phyloP scores from a whole-genome alignment of 2,329 filamentous ascomycete genomes.

The Trichoderma arundinaceum region DNA sequence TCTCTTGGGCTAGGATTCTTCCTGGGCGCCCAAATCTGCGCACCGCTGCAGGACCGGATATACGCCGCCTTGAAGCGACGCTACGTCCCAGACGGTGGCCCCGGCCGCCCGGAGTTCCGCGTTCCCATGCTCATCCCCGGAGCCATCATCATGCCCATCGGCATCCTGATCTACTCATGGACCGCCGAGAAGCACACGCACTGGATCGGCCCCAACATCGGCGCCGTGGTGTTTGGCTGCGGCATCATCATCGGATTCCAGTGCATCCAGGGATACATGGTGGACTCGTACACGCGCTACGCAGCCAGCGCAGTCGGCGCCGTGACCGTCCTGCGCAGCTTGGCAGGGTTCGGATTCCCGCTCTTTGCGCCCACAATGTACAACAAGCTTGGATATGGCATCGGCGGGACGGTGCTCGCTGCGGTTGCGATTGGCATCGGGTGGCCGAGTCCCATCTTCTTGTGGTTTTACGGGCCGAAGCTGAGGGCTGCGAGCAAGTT shows the following conservation, averaged over 20 bases:
- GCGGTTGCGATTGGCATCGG: slow-evolving; percentile 48
- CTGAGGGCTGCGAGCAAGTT: slow-evolving; percentile 44
- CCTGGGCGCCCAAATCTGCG: slow-evolving; percentile 46
- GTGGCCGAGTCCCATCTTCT: slow-evolving; percentile 50
- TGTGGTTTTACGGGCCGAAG: slow-evolving; percentile 53
- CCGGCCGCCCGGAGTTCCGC: slow-evolving; percentile 51
- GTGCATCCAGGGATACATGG: slow-evolving; percentile 54
- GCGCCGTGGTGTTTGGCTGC: slow-evolving; percentile 47
- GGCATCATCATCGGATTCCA: slow-evolving; percentile 51
- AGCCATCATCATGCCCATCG: slow-evolving; percentile 49
- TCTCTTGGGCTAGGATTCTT: slow-evolving; percentile 41
- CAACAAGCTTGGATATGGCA: slow-evolving; percentile 48
- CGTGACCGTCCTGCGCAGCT: slow-evolving; percentile 51
- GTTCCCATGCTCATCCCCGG: slow-evolving; percentile 51
- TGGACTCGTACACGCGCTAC: slow-evolving; percentile 54
- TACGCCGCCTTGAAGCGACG: slow-evolving; percentile 52
- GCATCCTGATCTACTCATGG: slow-evolving; percentile 55
- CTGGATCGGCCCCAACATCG: slow-evolving; percentile 55
- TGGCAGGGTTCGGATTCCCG: slow-evolving; percentile 59
- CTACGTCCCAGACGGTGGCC: slow-evolving; percentile 43
- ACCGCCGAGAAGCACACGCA: slow-evolving; percentile 50
- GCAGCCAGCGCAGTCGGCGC: slow-evolving; percentile 54
- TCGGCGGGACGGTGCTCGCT: slow-evolving; percentile 52
- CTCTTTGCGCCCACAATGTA: slow-evolving; percentile 58
- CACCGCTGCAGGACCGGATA: slow-evolving; percentile 53